Evolutionary conservation across 257 asterid genomes (phyloP).

Genomic region (Penstemon barbatus): DNA sequence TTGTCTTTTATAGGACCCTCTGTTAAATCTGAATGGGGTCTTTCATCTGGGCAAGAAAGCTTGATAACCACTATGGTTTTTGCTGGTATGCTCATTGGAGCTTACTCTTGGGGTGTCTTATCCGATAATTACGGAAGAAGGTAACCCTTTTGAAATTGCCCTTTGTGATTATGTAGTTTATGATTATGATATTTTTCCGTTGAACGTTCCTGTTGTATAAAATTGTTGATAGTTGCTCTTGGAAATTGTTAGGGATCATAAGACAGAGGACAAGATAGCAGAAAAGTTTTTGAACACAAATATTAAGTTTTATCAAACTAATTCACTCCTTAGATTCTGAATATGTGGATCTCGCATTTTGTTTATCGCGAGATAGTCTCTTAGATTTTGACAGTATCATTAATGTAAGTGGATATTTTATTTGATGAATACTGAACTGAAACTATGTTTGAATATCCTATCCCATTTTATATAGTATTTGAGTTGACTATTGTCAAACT

Average conservation of each 20-base stretch:
- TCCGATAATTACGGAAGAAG: constrained; percentile 78
- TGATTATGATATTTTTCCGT: background rate
- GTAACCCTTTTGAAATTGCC: constrained; percentile 33
- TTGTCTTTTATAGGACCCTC: constrained; percentile 75
- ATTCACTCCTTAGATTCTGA: background rate
- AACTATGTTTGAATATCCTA: background rate
- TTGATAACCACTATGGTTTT: constrained; percentile 68
- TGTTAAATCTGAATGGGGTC: constrained; percentile 64
- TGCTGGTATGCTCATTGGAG: constrained; percentile 84
- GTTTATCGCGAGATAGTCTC: background rate
- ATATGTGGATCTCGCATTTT: background rate
- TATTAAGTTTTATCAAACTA: no score
- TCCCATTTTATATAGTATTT: constrained; percentile 5
- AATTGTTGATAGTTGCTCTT: background rate
- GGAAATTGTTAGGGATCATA: no score
- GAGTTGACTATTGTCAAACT: constrained; percentile 2
- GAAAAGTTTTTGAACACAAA: no score
- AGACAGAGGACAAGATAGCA: no score
- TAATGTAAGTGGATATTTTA: background rate
- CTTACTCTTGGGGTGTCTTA: constrained; percentile 65
- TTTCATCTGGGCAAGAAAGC: constrained; percentile 65
- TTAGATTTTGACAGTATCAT: background rate
- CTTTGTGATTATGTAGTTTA: background rate
- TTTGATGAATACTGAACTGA: background rate
- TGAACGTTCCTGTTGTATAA: background rate